Conservation (phyloP, 169 alveolate species). For the Plasmodium knowlesi region DNA sequence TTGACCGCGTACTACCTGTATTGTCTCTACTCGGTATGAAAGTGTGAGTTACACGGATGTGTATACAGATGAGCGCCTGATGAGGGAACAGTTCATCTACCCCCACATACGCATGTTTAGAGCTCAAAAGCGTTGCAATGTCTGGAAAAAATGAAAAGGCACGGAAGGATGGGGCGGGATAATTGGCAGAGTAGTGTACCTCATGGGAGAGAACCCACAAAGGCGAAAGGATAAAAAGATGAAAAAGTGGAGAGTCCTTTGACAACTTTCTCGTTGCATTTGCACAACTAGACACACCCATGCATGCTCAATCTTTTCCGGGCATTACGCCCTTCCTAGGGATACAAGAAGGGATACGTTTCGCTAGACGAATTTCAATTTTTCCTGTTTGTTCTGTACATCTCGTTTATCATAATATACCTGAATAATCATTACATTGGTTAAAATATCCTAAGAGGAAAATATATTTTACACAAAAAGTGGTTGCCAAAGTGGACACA, state of each 20-base stretch:
- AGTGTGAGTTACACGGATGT: not conserved
- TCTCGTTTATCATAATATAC: slow-evolving; percentile 27
- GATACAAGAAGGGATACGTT: slow-evolving; percentile 25
- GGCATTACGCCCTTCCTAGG: slow-evolving; percentile 15
- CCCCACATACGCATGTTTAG: not conserved
- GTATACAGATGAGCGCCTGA: not conserved
- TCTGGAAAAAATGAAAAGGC: not conserved
- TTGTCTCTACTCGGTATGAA: slow-evolving; percentile 53
- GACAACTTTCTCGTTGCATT: not conserved
- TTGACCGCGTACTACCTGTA: slow-evolving; percentile 40
- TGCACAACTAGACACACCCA: not conserved
- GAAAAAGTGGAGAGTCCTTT: not conserved
- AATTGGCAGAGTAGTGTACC: not conserved
- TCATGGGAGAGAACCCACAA: not conserved
- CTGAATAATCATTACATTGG: slow-evolving; percentile 37
- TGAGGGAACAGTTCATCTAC: not conserved
- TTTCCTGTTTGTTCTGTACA: slow-evolving; percentile 6
- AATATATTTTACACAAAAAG: not conserved
- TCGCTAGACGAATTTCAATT: slow-evolving; percentile 38
- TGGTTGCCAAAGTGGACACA: not conserved
- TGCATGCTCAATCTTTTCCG: not conserved
- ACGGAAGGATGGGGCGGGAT: not conserved
- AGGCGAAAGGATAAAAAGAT: not conserved
- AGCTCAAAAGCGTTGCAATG: not conserved
- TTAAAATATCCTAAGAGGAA: not conserved